Evolutionary conservation across 495 filamentous ascomycete genomes (phyloP).

Genomic region (Penicillium canescens): DNA sequence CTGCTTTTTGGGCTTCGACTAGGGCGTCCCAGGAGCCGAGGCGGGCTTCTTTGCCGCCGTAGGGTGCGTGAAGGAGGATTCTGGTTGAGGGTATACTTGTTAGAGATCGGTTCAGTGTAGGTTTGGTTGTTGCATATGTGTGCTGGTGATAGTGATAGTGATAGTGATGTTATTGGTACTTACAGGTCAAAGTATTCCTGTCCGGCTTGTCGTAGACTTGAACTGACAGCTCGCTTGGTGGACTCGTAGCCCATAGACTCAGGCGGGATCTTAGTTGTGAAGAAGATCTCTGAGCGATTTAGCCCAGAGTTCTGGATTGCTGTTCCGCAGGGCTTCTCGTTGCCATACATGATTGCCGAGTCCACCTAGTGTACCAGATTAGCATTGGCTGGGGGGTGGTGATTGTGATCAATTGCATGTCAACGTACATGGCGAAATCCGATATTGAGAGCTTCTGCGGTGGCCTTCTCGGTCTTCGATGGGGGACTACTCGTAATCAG

Average conservation of each 20-base stretch:
- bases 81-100: slow-evolving; percentile 12
- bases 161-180: neutral
- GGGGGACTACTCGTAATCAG: slow-evolving; percentile 42
- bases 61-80: slow-evolving; percentile 57
- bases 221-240: slow-evolving; percentile 36
- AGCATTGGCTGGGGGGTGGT: neutral
- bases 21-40: slow-evolving; percentile 52
- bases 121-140: too few relatives aligned
- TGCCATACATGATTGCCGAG: slow-evolving; percentile 56
- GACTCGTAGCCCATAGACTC: slow-evolving; percentile 50
- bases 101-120: neutral
- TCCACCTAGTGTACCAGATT: slow-evolving; percentile 48
- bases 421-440: slow-evolving; percentile 62
- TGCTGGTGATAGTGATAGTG: too few relatives aligned
- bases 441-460: slow-evolving; percentile 60
- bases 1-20: slow-evolving; percentile 52
- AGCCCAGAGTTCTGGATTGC: slow-evolving; percentile 47
- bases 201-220: slow-evolving; percentile 32
- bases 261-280: slow-evolving; percentile 58
- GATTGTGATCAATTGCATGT: neutral
- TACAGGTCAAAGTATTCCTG: slow-evolving; percentile 68
- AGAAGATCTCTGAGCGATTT: slow-evolving; percentile 50
- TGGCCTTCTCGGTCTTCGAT: slow-evolving; percentile 51
- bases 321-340: slow-evolving; percentile 51
- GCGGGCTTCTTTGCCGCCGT: slow-evolving; percentile 50